Evolutionary conservation across 1,284 basidiomycete species (phyloP).

Genomic region (Agroathelia rolfsii): DNA sequence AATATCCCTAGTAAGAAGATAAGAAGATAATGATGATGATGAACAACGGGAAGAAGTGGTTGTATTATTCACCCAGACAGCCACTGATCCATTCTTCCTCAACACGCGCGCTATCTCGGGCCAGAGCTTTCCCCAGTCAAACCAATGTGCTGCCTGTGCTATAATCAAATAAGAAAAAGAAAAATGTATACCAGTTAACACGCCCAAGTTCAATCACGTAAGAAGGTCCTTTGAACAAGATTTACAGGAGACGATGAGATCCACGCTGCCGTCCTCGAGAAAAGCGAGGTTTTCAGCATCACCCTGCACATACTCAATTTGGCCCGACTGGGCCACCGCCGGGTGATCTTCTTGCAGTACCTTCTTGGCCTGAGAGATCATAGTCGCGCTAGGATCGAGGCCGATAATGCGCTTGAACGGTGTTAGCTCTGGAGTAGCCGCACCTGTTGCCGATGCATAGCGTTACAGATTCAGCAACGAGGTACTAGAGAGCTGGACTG

Average conservation of each 20-base stretch:
- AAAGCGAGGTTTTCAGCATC: conserved; percentile 48
- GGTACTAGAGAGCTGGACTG: too few species aligned
- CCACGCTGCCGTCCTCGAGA: conserved; percentile 48
- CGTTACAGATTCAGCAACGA: conserved; percentile 1
- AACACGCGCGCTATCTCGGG: conserved; percentile 56
- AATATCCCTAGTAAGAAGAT: conserved; percentile 52
- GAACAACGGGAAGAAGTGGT: too few species aligned
- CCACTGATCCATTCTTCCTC: conserved; percentile 58
- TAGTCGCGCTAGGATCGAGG: conserved; percentile 63
- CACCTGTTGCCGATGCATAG: conserved; percentile 30
- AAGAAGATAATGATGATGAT: too few species aligned
- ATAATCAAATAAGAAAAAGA: too few species aligned
- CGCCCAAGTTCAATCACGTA: background rate
- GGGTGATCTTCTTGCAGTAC: conserved; percentile 21
- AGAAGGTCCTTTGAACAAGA: conserved; percentile 5
- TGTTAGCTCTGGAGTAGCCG: conserved; percentile 55
- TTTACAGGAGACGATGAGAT: conserved; percentile 67
- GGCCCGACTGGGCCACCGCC: conserved; percentile 10
- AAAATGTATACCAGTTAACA: too few species aligned
- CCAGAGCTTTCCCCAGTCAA: conserved; percentile 69
- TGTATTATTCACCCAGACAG: conserved; percentile 68
- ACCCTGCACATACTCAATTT: conserved; percentile 39
- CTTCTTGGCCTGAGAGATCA: conserved; percentile 57
- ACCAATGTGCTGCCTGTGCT: conserved; percentile 88
- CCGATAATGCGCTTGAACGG: conserved; percentile 59